These are phyloP conservation scores for Nephelium lappaceum DNA, from an alignment of 345 rosid genomes.

Conservation along the genomic window DNA sequence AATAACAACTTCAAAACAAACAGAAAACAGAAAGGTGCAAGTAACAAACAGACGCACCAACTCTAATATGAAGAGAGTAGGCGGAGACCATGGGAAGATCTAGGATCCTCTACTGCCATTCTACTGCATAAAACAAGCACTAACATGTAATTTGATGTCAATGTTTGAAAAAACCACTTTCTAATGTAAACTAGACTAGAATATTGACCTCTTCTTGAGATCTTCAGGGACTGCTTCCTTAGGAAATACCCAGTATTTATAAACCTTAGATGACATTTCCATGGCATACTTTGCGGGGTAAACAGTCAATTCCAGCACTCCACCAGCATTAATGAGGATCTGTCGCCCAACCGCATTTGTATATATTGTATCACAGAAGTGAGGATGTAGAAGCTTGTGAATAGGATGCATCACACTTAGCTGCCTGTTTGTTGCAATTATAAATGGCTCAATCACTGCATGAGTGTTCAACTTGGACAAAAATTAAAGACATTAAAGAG, in stretches of 20 bases:
- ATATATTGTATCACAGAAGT: slow-evolving; percentile 81
- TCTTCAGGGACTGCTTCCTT: slow-evolving; percentile 72
- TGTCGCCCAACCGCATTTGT: slow-evolving; percentile 65
- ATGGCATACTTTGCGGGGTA: slow-evolving; percentile 63
- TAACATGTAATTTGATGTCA: not conserved
- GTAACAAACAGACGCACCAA: no score
- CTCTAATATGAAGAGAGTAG: slow-evolving; percentile 15
- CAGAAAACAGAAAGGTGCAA: no score
- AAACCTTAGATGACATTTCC: slow-evolving; percentile 60
- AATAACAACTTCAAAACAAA: no score
- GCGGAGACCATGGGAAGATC: slow-evolving; percentile 53
- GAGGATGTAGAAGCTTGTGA: slow-evolving; percentile 74
- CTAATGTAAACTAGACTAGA: no score
- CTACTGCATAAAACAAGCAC: slow-evolving; percentile 45
- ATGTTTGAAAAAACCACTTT: no score
- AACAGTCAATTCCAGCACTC: slow-evolving; percentile 63
- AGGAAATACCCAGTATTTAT: slow-evolving; percentile 62
- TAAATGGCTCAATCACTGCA: slow-evolving; percentile 66
- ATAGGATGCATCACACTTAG: slow-evolving; percentile 83
- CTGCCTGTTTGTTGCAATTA: slow-evolving; percentile 74
- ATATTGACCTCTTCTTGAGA: slow-evolving; percentile 61
- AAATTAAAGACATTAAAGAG: not conserved
- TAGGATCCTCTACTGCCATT: slow-evolving; percentile 57
- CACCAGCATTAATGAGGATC: slow-evolving; percentile 61
- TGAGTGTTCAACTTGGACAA: slow-evolving; percentile 66